Percentiles rank a stretch among this genome's conserved stretches.
Evolutionary conservation across 192 early-diverging fungal genomes (phyloP).

Genomic region (Entrophospora sp.): DNA sequence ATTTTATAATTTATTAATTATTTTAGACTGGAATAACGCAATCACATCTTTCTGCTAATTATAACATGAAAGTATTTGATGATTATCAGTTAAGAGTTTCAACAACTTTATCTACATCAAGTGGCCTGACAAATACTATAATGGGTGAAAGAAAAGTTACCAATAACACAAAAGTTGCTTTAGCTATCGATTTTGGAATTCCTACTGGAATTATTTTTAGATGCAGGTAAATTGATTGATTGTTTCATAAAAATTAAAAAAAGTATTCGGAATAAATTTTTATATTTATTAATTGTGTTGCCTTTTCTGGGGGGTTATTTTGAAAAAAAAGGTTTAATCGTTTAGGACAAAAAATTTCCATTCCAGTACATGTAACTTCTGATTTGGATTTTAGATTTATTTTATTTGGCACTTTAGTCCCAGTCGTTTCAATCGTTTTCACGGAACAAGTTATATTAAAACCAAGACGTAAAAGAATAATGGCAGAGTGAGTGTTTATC

Average conservation of each 20-base stretch:
- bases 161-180: slow-evolving; percentile 42
- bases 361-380: slow-evolving; percentile 58
- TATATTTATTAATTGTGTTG: background rate
- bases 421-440: slow-evolving; percentile 40
- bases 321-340: slow-evolving; percentile 46
- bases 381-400: slow-evolving; percentile 46
- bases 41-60: slow-evolving; percentile 41
- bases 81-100: slow-evolving; percentile 34
- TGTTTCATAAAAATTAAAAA: too few species aligned
- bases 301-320: background rate
- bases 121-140: slow-evolving; percentile 40
- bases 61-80: slow-evolving; percentile 37
- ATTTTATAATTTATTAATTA: background rate
- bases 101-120: slow-evolving; percentile 37
- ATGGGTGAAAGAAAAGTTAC: slow-evolving; percentile 49
- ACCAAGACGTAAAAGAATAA: slow-evolving; percentile 47
- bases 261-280: background rate
- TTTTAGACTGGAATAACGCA: slow-evolving; percentile 43
- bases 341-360: slow-evolving; percentile 54
- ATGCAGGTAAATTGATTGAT: slow-evolving; percentile 38
- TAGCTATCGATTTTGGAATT: slow-evolving; percentile 53
- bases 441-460: slow-evolving; percentile 51
- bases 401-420: slow-evolving; percentile 44
- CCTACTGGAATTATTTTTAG: slow-evolving; percentile 51
- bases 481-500: slow-evolving; percentile 30